Percentiles rank a stretch among this genome's conserved stretches.
These are phyloP conservation scores for Hemisphaericaspora xylanilytica DNA, from an alignment of 1,139 yeast genomes.

Conservation along the genomic window DNA sequence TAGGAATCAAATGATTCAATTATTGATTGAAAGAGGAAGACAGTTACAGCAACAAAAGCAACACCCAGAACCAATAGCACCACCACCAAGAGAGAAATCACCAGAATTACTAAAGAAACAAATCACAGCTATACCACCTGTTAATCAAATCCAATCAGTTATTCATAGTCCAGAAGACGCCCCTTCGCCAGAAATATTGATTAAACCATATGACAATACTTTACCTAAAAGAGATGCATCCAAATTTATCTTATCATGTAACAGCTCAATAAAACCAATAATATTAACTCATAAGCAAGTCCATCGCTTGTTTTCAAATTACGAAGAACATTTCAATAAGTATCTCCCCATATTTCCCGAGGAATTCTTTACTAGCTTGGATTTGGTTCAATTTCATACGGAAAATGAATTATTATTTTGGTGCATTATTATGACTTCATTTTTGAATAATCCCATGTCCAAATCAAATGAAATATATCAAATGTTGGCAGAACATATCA, in stretches of 20 bases:
- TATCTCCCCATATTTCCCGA: slow-evolving; percentile 44
- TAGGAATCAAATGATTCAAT: slow-evolving; percentile 25
- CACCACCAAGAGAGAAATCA: not conserved
- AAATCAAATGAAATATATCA: slow-evolving; percentile 22
- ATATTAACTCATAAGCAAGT: slow-evolving; percentile 31
- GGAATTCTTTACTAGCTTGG: slow-evolving; percentile 29
- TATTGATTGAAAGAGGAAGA: slow-evolving; percentile 21
- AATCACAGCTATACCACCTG: slow-evolving; percentile 17
- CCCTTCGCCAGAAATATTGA: slow-evolving; percentile 7
- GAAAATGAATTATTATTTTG: slow-evolving; percentile 43
- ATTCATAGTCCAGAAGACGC: slow-evolving; percentile 19
- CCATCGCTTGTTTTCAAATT: slow-evolving; percentile 27
- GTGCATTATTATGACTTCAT: slow-evolving; percentile 40
- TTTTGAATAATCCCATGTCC: slow-evolving; percentile 17
- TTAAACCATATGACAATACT: not conserved
- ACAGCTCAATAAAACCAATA: slow-evolving; percentile 18
- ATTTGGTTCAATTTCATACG: slow-evolving; percentile 21
- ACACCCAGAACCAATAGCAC: not conserved
- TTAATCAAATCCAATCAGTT: slow-evolving; percentile 30
- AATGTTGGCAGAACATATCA: slow-evolving; percentile 32
- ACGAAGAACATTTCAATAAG: slow-evolving; percentile 31
- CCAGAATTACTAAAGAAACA: slow-evolving; percentile 2
- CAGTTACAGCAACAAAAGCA: slow-evolving; percentile 8
- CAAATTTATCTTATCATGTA: slow-evolving; percentile 10
- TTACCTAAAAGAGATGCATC: slow-evolving; percentile 3